Evolutionary conservation across 2,329 filamentous ascomycete species (phyloP).

Genomic region (Trichoderma polysporum): DNA sequence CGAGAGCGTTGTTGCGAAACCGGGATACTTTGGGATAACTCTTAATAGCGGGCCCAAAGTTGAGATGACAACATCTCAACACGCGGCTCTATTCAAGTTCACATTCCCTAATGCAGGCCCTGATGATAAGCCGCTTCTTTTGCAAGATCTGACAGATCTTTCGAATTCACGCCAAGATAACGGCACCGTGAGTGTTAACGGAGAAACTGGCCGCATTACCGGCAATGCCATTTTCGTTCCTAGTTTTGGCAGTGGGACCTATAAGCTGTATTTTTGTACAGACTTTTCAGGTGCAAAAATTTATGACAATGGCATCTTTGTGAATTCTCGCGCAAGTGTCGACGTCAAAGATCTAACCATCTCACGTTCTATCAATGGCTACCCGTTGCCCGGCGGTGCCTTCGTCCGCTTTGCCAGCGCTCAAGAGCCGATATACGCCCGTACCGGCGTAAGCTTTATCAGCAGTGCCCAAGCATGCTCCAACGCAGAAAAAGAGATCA

Average conservation of each 20-base stretch:
- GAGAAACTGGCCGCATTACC: conserved; percentile 57
- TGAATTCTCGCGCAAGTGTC: conserved; percentile 53
- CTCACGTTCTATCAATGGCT: conserved; percentile 50
- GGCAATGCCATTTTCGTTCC: conserved; percentile 62
- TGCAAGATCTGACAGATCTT: conserved; percentile 66
- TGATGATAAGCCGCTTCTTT: conserved; percentile 54
- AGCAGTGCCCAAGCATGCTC: conserved; percentile 64
- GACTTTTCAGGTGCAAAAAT: conserved; percentile 62
- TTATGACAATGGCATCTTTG: conserved; percentile 61
- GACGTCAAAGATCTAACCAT: conserved; percentile 49
- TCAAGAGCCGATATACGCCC: conserved; percentile 55
- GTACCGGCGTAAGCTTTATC: conserved; percentile 70
- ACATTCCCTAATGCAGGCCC: conserved; percentile 51
- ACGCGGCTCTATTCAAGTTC: conserved; percentile 65
- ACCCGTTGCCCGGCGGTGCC: conserved; percentile 59
- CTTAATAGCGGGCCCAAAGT: conserved; percentile 57
- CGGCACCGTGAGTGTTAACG: conserved; percentile 55
- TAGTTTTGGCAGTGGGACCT: conserved; percentile 64
- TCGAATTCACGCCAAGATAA: conserved; percentile 59
- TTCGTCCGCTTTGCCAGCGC: conserved; percentile 60
- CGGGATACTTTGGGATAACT: conserved; percentile 65
- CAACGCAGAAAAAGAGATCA: conserved; percentile 69
- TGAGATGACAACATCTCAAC: conserved; percentile 68
- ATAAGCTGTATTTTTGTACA: conserved; percentile 63
- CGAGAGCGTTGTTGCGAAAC: conserved; percentile 54